Evolutionary conservation across 257 asterid species (phyloP).

Genomic region (Solanum virginianum): DNA sequence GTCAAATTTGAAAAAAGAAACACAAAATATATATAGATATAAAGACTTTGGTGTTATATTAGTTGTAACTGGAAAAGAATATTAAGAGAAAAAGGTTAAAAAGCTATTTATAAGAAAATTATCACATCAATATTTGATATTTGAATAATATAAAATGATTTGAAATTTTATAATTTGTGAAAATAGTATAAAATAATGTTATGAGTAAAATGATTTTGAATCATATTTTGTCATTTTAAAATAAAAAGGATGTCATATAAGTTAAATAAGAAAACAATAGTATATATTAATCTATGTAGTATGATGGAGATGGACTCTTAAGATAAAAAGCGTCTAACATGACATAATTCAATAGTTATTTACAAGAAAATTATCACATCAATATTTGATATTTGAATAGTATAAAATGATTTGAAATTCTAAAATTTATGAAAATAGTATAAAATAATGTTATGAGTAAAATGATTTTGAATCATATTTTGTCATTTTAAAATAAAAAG

Average conservation of each 20-base stretch:
- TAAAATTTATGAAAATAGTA: no score
- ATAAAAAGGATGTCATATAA: not conserved
- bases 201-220: not conserved
- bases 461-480: not conserved
- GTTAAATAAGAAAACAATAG: not conserved
- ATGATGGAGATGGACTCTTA: not conserved
- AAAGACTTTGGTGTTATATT: not conserved
- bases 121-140: not conserved
- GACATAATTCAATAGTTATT: not conserved
- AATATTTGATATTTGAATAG: not conserved
- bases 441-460: not conserved
- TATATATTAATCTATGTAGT: not conserved
- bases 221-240: not conserved
- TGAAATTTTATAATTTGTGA: not conserved
- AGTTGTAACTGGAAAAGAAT: not conserved
- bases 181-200: not conserved
- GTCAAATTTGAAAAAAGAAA: not conserved
- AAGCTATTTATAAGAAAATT: not conserved
- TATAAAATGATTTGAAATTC: not conserved
- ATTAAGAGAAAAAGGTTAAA: not conserved
- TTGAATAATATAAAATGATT: not conserved
- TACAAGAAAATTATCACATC: not conserved
- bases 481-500: not conserved
- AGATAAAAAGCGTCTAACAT: not conserved
- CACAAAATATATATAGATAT: not conserved